Evolutionary conservation across 306 rosid genomes (phyloP), one percentile per base, ranked within the genome.

Genomic region (Elaeagnus macrophylla): DNA sequence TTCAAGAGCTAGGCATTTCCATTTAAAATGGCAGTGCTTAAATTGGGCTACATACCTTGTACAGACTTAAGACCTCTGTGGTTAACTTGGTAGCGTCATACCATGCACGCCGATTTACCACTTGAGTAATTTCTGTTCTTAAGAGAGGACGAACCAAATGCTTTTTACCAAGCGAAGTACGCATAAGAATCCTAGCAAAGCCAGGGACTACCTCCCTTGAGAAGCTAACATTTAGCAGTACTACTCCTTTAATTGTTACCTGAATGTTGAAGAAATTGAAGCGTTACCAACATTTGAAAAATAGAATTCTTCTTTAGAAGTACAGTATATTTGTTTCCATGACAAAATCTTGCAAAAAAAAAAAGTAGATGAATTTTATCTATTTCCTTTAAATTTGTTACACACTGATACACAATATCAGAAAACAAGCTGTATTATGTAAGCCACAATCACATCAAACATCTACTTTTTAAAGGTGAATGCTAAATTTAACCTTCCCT

Each of bases 71-170:
- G 64, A 85, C 80, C 51, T 89, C 94, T 11, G 78, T 47, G 14
- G 95, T 89, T 48, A 89, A 62, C 80, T 89, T 89, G 61, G 83
- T 60, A 32, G 88, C 76, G 36, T 89, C 87, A 15, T 83, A 81
- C 97, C 97, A 89, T 32, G 97, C 94, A 41, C 75, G 89, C 60
- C 94, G 76, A 76, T 85, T 89, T 61, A 89, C 95, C 56, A 89
- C 97, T 67, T 86, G 97, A 25, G 88, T 75, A 60, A 89, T 79
- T 77, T 89, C 95, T 12, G 83, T 83, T 63, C 97, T 82, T 37
- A 89, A 75, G 45, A 89, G 72, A 55, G 97, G 89, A 44, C 94
- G 94, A 57, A 89, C 97, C 72, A 86, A 64, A 67, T 89, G 95
- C 78, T 86, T 85, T 75, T 86, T 89, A 55, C 97, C 97, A 18